A percentile compares a stretch with the other conserved stretches of the same genome.
Evolutionary conservation across 495 filamentous ascomycete genomes (phyloP).

Genomic region (Penicillium argentinense): DNA sequence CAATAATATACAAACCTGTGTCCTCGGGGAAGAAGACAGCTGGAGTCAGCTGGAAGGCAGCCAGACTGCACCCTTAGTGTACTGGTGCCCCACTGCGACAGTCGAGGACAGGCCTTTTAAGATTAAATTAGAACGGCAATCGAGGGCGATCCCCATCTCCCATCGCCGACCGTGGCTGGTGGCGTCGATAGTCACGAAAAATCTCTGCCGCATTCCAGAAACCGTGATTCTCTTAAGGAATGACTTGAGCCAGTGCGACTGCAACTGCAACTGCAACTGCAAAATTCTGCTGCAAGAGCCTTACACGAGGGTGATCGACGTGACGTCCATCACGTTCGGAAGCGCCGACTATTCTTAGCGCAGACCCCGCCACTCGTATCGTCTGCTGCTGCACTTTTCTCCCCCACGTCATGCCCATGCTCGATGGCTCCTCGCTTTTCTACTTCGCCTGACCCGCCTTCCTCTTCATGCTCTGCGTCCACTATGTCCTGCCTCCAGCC

Average conservation of each 20-base stretch:
- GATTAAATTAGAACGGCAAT: constrained; percentile 15
- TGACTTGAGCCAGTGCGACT: too few relatives aligned
- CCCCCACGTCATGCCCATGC: constrained; percentile 13
- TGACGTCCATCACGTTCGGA: constrained; percentile 4
- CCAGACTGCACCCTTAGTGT: background rate
- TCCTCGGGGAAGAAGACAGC: too few relatives aligned
- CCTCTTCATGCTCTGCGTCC: constrained; percentile 26
- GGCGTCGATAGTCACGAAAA: constrained; percentile 26
- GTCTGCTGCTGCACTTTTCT: constrained; percentile 15
- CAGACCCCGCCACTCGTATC: constrained; percentile 12
- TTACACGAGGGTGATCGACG: background rate
- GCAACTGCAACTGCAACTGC: too few relatives aligned
- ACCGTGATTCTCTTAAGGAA: background rate
- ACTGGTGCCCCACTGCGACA: background rate
- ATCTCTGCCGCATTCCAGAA: constrained; percentile 1
- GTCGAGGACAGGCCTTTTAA: background rate
- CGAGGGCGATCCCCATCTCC: constrained; percentile 21
- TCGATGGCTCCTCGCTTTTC: constrained; percentile 7
- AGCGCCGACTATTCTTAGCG: constrained; percentile 27
- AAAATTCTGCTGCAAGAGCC: background rate
- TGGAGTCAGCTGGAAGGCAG: too few relatives aligned
- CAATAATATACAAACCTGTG: too few relatives aligned
- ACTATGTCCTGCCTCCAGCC: constrained; percentile 29
- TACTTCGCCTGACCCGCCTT: constrained; percentile 1
- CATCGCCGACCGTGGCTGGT: constrained; percentile 12